Evolutionary conservation across 306 rosid genomes (phyloP).

Genomic region (Lathyrus tuberosus): DNA sequence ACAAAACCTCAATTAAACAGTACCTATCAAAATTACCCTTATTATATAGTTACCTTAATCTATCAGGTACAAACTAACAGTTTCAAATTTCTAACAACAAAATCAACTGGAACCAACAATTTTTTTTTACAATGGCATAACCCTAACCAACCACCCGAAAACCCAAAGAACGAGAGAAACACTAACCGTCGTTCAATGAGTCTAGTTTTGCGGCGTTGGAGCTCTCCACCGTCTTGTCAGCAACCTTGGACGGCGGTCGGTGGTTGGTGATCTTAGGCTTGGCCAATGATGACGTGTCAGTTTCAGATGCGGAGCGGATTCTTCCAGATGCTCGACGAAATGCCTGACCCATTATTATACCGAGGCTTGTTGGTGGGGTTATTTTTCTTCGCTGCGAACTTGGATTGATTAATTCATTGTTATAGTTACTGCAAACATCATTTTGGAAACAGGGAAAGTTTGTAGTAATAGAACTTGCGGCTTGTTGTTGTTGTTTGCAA

Average conservation of each 20-base stretch:
- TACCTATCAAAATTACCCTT: too few relatives aligned
- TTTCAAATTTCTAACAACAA: too few relatives aligned
- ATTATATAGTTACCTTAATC: too few relatives aligned
- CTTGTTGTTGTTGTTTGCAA: neutral
- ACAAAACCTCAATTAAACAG: neutral
- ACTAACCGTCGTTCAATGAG: slow-evolving; percentile 52
- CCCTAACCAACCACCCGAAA: slow-evolving; percentile 20
- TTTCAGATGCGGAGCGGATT: slow-evolving; percentile 55
- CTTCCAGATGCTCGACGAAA: slow-evolving; percentile 95
- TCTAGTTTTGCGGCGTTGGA: slow-evolving; percentile 45
- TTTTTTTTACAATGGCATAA: slow-evolving; percentile 14
- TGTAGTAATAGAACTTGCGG: neutral
- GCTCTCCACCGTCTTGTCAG: slow-evolving; percentile 41
- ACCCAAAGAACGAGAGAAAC: neutral
- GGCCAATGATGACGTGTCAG: slow-evolving; percentile 52
- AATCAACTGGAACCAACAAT: neutral
- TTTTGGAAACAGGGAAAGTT: neutral
- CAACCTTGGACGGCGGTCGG: slow-evolving; percentile 51
- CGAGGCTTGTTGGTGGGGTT: neutral
- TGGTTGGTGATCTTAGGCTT: slow-evolving; percentile 54
- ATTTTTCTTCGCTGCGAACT: neutral
- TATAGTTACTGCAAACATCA: neutral
- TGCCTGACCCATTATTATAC: slow-evolving; percentile 82
- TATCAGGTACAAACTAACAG: too few relatives aligned
- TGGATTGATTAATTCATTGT: neutral